Conservation (phyloP, 345 rosid genomes). For the Salix koriyanagi region DNA sequence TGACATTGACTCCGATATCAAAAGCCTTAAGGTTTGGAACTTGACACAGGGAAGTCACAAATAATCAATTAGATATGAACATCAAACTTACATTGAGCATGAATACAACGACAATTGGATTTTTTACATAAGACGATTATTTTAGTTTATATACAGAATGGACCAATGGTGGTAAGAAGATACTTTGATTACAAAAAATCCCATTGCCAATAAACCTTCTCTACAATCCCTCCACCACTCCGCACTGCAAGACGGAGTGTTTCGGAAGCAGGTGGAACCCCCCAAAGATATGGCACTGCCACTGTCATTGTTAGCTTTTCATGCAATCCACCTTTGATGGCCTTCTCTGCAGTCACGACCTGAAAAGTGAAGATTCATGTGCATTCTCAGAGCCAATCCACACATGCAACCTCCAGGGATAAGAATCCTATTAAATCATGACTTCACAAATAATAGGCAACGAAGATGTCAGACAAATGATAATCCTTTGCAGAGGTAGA, state of each 20-base stretch:
- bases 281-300: constrained; percentile 95
- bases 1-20: too few species aligned
- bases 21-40: neutral
- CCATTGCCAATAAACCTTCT: constrained; percentile 92
- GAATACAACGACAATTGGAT: constrained; percentile 2
- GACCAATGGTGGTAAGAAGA: constrained; percentile 11
- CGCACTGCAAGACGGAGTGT: constrained; percentile 87
- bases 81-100: neutral
- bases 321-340: constrained; percentile 69
- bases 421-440: neutral
- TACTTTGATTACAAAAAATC: constrained; percentile 55
- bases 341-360: constrained; percentile 81
- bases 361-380: constrained; percentile 14
- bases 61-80: constrained; percentile 12
- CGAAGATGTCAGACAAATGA: neutral
- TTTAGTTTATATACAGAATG: constrained; percentile 31
- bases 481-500: neutral
- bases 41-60: neutral
- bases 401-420: neutral
- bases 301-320: constrained; percentile 89
- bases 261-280: constrained; percentile 92
- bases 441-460: neutral
- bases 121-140: constrained; percentile 25
- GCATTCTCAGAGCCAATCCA: neutral
- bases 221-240: constrained; percentile 91